A percentile compares a stretch with the other conserved stretches of the same genome.
Conservation (phyloP, 257 asterid genomes). For the Solanum pimpinellifolium region DNA sequence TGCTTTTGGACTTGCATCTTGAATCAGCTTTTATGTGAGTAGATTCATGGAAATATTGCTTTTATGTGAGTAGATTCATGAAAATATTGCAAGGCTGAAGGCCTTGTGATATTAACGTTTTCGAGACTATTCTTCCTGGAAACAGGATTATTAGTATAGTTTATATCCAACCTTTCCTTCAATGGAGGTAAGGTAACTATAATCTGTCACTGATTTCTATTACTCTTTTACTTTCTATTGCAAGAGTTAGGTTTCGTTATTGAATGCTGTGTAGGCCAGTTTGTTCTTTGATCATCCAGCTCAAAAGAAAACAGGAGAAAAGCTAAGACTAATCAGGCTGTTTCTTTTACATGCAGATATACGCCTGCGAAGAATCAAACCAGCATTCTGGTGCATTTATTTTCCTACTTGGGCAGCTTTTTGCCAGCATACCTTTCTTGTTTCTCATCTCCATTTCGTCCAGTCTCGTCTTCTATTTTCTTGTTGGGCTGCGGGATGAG, state of each 20-base stretch:
- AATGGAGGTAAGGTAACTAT: not conserved
- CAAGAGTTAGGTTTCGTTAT: not conserved
- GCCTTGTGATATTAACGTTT: not conserved
- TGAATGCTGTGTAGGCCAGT: not conserved
- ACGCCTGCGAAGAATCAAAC: slow-evolving; percentile 72
- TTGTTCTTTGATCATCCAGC: not conserved
- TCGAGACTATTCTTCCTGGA: not conserved
- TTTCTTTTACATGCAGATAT: slow-evolving; percentile 37
- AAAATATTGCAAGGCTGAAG: not conserved
- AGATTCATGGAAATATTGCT: not conserved
- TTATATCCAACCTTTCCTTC: not conserved
- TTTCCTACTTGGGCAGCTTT: slow-evolving; percentile 73
- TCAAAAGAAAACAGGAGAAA: not conserved
- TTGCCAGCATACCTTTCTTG: slow-evolving; percentile 86
- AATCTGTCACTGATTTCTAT: not conserved
- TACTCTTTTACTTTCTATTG: not conserved
- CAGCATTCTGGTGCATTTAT: slow-evolving; percentile 77
- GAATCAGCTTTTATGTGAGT: not conserved
- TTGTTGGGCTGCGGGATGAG: slow-evolving; percentile 68
- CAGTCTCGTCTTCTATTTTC: slow-evolving; percentile 88
- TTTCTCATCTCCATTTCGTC: slow-evolving; percentile 89
- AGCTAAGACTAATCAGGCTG: not conserved
- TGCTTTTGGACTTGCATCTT: not conserved
- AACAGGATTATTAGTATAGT: not conserved
- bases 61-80: not conserved